phyloP scores from a whole-genome alignment of 805 yeast genomes.

The Suhomyces sp. region DNA sequence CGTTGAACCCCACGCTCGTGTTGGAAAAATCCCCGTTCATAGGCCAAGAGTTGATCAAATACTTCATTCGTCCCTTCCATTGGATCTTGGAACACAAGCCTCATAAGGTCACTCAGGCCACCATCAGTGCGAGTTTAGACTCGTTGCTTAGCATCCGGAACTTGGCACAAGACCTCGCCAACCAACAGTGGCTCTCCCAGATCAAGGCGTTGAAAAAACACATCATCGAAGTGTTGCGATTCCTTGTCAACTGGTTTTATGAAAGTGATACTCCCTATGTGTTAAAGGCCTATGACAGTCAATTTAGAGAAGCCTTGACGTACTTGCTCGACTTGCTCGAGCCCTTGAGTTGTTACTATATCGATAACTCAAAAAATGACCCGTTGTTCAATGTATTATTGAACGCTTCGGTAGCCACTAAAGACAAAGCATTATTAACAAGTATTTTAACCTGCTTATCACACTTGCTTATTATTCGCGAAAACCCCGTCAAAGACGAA shows the following conservation, averaged over 20 bases:
- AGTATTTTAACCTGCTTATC: conserved; percentile 75
- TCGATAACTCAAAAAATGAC: conserved; percentile 73
- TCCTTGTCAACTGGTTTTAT: conserved; percentile 35
- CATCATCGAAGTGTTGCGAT: conserved; percentile 45
- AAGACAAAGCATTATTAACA: conserved; percentile 69
- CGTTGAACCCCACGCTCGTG: conserved; percentile 19
- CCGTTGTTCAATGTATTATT: conserved; percentile 60
- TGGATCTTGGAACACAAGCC: conserved; percentile 18
- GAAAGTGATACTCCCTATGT: conserved; percentile 15
- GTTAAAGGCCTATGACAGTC: conserved; percentile 26
- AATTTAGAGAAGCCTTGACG: conserved; percentile 57
- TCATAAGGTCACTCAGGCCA: conserved; percentile 15
- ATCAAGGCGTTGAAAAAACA: conserved; percentile 46
- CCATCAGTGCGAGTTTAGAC: conserved; percentile 33
- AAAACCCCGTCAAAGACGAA: conserved; percentile 37
- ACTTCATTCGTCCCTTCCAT: conserved; percentile 36
- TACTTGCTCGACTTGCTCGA: conserved; percentile 81
- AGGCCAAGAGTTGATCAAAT: conserved; percentile 40
- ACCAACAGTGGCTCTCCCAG: conserved; percentile 74
- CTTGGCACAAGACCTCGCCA: conserved; percentile 75
- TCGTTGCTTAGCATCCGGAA: conserved; percentile 74
- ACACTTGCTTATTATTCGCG: conserved; percentile 58
- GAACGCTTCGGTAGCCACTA: conserved; percentile 46
- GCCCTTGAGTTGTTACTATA: conserved; percentile 75
- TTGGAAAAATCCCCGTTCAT: conserved; percentile 44